phyloP scores from a whole-genome alignment of 495 filamentous ascomycete species.

The Neurospora sp. region DNA sequence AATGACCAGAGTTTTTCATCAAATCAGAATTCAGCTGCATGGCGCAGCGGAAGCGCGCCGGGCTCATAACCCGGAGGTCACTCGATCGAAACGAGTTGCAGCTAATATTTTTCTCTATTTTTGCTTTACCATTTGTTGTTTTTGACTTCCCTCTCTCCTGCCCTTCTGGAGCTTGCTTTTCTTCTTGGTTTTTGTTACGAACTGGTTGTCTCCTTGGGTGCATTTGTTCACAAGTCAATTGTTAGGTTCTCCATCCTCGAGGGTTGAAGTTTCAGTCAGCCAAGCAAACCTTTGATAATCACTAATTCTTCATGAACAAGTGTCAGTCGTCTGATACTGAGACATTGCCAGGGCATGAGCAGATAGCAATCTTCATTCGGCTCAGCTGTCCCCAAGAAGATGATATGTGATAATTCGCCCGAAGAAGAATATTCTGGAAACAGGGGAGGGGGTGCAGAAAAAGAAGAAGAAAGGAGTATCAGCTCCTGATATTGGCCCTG shows the following conservation, averaged over 20 bases:
- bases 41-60: conserved; percentile 10
- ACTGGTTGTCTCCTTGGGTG: not conserved
- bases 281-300: not conserved
- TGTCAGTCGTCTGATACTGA: not conserved
- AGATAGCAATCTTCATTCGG: not conserved
- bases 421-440: not conserved
- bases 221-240: not conserved
- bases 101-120: not conserved
- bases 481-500: not conserved
- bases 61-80: conserved; percentile 10
- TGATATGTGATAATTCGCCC: not conserved
- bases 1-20: not conserved
- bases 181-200: not conserved
- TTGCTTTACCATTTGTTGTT: not conserved
- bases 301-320: not conserved
- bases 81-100: conserved; percentile 9
- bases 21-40: conserved; percentile 2
- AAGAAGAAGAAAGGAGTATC: not conserved
- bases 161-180: too few species aligned
- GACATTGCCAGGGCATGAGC: not conserved
- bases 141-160: not conserved
- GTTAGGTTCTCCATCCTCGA: not conserved
- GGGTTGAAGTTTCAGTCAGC: not conserved
- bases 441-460: not conserved
- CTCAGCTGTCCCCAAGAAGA: not conserved